phyloP scores from a whole-genome alignment of 2,329 filamentous ascomycete genomes.

The Aspergillus sp. region DNA sequence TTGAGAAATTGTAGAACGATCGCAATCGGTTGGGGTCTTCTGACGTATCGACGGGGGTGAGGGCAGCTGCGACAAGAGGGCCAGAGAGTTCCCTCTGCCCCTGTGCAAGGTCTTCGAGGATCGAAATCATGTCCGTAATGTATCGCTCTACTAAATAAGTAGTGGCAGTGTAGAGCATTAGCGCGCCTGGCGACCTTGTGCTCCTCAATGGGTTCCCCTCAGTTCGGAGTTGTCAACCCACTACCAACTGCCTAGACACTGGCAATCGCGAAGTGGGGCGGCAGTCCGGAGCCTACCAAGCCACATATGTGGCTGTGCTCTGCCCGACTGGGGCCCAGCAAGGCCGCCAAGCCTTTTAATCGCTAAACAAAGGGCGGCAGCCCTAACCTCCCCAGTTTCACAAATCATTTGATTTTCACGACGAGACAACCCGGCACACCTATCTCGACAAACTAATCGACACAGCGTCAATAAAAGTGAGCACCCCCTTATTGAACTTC shows the following conservation, averaged over 20 bases:
- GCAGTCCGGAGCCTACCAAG: slow-evolving; percentile 15
- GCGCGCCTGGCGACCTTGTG: slow-evolving; percentile 4
- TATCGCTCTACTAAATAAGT: slow-evolving; percentile 6
- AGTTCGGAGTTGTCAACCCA: slow-evolving; percentile 8
- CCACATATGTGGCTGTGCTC: slow-evolving; percentile 21
- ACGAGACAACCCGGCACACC: slow-evolving; percentile 43
- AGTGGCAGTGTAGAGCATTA: neutral
- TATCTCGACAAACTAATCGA: slow-evolving; percentile 47
- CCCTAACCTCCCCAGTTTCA: slow-evolving; percentile 48
- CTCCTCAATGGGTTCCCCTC: neutral
- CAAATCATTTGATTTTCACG: slow-evolving; percentile 47
- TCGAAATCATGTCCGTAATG: slow-evolving; percentile 64
- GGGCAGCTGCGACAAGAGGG: slow-evolving; percentile 71
- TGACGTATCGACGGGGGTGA: slow-evolving; percentile 71
- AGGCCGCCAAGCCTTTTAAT: slow-evolving; percentile 28
- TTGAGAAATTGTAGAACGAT: slow-evolving; percentile 73
- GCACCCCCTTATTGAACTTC: slow-evolving; percentile 23
- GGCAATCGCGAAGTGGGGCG: slow-evolving; percentile 18
- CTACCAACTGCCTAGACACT: neutral
- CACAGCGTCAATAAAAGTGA: slow-evolving; percentile 60
- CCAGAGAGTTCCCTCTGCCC: slow-evolving; percentile 71
- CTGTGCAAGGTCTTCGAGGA: slow-evolving; percentile 74
- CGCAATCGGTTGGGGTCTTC: slow-evolving; percentile 68
- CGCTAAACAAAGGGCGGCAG: slow-evolving; percentile 51
- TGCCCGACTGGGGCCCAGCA: slow-evolving; percentile 36